Evolutionary conservation across 441 rosid genomes (phyloP), one percentile per base, ranked within the genome.

Genomic region (Jatropha multifida): DNA sequence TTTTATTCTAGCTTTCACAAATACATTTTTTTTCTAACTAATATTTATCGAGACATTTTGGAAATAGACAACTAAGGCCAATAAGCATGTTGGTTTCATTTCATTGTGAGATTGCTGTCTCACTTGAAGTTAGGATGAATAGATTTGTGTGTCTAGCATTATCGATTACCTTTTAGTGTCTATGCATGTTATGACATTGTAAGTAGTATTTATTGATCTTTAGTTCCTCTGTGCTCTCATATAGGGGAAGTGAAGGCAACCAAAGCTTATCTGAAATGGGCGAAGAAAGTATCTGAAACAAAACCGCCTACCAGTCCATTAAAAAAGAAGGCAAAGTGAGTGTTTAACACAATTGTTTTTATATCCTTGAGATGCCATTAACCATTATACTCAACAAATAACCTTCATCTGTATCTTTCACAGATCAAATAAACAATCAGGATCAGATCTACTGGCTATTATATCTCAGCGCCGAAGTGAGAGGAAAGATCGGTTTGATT

Each of bases 231-330:
- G 61, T 0, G 66, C 38, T 54, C 56, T 65, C 74, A 20, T 75
- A 0, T 79, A 96, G 99, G 97, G 69, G 92, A 88, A 42, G 65
- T 85, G 72, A 87, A 90, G 80, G 86, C 85, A 79, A 92, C 92
- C 60, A 96, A 87, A 85, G 89, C 89, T 44, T 96, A 89, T 76
- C 20, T 85, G 85, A 96, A 94, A 79, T 92, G 99, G 98, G 90
- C 89, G 38, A 88, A 86, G 79, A 71, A 84, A 82, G 75, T 92
- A 56, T 88, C 97, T n/a, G 83, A 85, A 80, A 87, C 77, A 0
- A 79, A 89, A 85, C 97, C 97, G 52, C 98, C 98, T 27, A 88
- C 85, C 11, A 86, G 78, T 74, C 94, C 97, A 26, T 68, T 75
- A 58, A 84, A 80, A 77, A 87, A 77, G 76, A 90, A 80, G 85